A percentile compares a stretch with the other conserved stretches of the same genome.
Conservation (phyloP, 2,329 filamentous ascomycete genomes). For the Aspergillus chevalieri region DNA sequence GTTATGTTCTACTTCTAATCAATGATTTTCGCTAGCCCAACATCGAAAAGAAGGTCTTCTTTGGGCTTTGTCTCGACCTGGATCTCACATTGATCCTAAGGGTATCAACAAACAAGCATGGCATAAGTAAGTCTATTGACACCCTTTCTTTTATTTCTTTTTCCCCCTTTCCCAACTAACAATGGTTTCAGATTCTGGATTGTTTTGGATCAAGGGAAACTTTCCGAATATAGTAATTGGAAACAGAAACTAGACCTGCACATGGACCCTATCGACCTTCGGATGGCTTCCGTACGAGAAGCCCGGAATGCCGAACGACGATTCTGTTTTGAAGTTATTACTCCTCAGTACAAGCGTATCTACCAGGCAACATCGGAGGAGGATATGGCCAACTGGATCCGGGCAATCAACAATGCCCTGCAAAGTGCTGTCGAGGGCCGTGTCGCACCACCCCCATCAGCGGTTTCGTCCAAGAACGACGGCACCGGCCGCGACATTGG, state of each 20-base stretch:
- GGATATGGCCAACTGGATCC: conserved; percentile 96
- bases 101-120: conserved; percentile 95
- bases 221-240: conserved; percentile 99
- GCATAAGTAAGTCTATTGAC: conserved; percentile 71
- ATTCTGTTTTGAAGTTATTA: conserved; percentile 98
- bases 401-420: conserved; percentile 90
- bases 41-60: conserved; percentile 89
- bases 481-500: conserved; percentile 76
- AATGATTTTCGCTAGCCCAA: conserved; percentile 38
- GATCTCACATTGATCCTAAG: conserved; percentile 90
- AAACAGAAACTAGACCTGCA: conserved; percentile 94
- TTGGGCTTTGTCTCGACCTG: conserved; percentile 89
- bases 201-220: conserved; percentile 88
- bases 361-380: conserved; percentile 98
- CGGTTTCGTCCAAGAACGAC: conserved; percentile 43
- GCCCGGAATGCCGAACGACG: conserved; percentile 88
- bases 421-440: conserved; percentile 91
- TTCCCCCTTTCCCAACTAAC: neutral
- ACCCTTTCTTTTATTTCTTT: neutral
- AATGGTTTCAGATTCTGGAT: conserved; percentile 76
- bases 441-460: conserved; percentile 45
- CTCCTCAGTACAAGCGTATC: conserved; percentile 88
- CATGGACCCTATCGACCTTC: conserved; percentile 94
- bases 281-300: conserved; percentile 94
- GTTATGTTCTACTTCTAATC: neutral